These are phyloP conservation scores for Lachnellula suecica DNA, from an alignment of 2,329 filamentous ascomycete genomes.

Conservation along the genomic window DNA sequence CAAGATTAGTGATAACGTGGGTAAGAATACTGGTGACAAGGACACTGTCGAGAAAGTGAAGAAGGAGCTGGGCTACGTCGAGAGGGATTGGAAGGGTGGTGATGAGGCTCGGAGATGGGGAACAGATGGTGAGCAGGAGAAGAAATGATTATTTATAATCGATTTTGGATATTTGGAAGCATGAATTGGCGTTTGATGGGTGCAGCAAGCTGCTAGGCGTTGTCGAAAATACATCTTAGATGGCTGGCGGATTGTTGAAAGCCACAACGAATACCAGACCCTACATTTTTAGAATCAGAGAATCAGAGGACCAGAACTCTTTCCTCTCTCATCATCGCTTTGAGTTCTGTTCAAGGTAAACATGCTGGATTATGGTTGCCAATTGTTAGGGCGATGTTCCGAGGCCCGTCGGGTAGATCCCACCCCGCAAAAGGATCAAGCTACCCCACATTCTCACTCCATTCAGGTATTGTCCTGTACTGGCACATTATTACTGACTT, in stretches of 20 bases:
- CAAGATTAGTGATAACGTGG: conserved; percentile 87
- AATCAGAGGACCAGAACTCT: background rate
- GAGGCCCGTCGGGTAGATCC: background rate
- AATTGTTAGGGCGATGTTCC: too few relatives aligned
- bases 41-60: conserved; percentile 81
- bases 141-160: background rate
- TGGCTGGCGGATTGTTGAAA: too few relatives aligned
- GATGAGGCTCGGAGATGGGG: conserved; percentile 87
- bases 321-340: background rate
- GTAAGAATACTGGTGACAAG: conserved; percentile 89
- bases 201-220: background rate
- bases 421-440: too few relatives aligned
- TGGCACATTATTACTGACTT: too few relatives aligned
- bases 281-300: too few relatives aligned
- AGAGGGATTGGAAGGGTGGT: conserved; percentile 79
- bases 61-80: conserved; percentile 78
- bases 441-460: background rate
- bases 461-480: too few relatives aligned
- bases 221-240: background rate
- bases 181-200: background rate
- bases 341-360: too few relatives aligned
- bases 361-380: too few relatives aligned
- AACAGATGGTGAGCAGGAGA: conserved; percentile 38
- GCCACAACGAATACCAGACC: too few relatives aligned
- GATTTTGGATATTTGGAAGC: background rate